Percentiles rank a stretch among this genome's conserved stretches.
Evolutionary conservation across 2,329 filamentous ascomycete genomes (phyloP).

Genomic region (Monilinia fructicola): DNA sequence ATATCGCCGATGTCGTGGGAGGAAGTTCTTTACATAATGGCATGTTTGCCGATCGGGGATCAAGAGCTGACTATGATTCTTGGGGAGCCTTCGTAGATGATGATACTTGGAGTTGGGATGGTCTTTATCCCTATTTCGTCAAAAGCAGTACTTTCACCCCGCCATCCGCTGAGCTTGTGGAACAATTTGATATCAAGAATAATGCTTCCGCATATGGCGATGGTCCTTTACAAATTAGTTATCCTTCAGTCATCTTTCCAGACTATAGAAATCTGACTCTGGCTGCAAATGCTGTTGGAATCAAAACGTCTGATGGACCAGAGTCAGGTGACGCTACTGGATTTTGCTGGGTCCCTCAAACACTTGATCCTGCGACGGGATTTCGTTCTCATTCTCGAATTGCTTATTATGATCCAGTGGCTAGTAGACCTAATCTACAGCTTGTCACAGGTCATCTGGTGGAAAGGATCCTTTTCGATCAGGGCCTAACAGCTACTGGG

Average conservation of each 20-base stretch:
- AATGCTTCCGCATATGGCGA: conserved; percentile 11
- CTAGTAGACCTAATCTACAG: conserved; percentile 1
- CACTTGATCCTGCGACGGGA: conserved; percentile 7
- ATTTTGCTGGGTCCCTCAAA: conserved; percentile 11
- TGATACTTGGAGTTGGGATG: conserved; percentile 42
- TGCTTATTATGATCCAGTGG: conserved; percentile 18
- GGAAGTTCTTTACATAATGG: conserved; percentile 46
- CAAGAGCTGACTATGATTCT: conserved; percentile 39
- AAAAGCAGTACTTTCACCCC: conserved; percentile 32
- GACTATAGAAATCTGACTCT: conserved; percentile 5
- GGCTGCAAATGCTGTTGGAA: conserved; percentile 17
- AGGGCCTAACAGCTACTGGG: background rate
- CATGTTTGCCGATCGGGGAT: conserved; percentile 36
- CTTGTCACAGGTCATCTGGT: conserved; percentile 8
- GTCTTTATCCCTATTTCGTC: conserved; percentile 44
- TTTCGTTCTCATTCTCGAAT: conserved; percentile 10
- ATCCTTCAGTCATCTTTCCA: conserved; percentile 10
- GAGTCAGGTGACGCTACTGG: conserved; percentile 17
- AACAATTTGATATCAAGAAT: conserved; percentile 5
- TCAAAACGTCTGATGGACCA: conserved; percentile 7
- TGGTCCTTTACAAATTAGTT: conserved; percentile 13
- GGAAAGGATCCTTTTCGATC: conserved; percentile 5
- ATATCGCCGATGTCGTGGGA: conserved; percentile 36
- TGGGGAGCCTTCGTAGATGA: conserved; percentile 45
- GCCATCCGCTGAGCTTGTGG: conserved; percentile 2